phyloP scores from a whole-genome alignment of 225 moss, liverwort and hornwort genomes.

The Polytrichum commune region DNA sequence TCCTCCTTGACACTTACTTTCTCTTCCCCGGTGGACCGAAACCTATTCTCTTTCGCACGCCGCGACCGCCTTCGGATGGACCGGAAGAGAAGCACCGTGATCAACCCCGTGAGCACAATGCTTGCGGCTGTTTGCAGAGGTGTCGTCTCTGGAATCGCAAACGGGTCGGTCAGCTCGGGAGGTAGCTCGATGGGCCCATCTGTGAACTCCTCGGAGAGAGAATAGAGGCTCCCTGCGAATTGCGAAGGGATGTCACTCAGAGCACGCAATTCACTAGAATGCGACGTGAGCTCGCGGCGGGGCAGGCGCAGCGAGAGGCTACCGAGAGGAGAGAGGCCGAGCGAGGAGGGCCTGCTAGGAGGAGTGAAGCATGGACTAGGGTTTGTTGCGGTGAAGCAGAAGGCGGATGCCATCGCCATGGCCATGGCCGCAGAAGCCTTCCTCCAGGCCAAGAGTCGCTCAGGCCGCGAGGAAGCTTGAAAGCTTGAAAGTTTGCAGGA shows the following conservation, averaged over 20 bases:
- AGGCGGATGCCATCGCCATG: background rate
- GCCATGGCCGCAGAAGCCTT: background rate
- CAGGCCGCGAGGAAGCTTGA: too few relatives aligned
- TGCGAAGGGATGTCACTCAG: constrained; percentile 13
- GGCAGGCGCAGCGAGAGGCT: too few relatives aligned
- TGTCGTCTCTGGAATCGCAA: constrained; percentile 54
- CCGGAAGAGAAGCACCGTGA: constrained; percentile 64
- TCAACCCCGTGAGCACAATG: constrained; percentile 48
- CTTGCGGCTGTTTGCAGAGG: constrained; percentile 53
- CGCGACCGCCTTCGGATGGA: constrained; percentile 48
- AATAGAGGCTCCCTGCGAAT: constrained; percentile 24
- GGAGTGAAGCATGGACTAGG: too few relatives aligned
- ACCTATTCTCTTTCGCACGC: constrained; percentile 55
- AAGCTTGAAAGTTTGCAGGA: too few relatives aligned
- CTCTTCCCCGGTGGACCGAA: constrained; percentile 67
- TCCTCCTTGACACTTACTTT: constrained; percentile 52
- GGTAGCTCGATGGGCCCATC: constrained; percentile 61
- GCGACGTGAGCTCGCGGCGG: too few relatives aligned
- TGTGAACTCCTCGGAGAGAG: constrained; percentile 32
- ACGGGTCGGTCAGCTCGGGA: constrained; percentile 40
- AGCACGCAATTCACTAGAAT: too few relatives aligned
- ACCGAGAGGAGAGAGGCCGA: too few relatives aligned
- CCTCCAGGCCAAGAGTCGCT: too few relatives aligned
- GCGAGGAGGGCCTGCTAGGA: too few relatives aligned
- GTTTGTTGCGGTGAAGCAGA: background rate